phyloP scores from a whole-genome alignment of 2,329 filamentous ascomycete genomes.

The Diaporthe ampelina region DNA sequence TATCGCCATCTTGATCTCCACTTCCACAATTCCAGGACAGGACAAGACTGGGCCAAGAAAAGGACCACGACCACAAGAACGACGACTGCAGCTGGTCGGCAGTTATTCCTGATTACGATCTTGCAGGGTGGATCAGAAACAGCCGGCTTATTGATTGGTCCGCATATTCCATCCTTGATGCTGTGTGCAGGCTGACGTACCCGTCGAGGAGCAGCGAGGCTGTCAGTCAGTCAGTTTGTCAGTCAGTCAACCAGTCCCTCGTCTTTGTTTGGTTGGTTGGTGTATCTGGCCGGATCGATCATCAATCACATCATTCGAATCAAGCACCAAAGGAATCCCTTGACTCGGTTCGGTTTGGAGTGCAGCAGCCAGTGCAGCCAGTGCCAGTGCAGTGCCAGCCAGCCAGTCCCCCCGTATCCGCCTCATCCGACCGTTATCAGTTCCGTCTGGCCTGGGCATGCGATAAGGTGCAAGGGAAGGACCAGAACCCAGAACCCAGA shows the following conservation, averaged over 20 bases:
- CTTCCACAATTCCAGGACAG: background rate
- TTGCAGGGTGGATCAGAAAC: background rate
- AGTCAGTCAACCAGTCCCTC: too few relatives aligned
- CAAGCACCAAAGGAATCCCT: background rate
- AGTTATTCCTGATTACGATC: background rate
- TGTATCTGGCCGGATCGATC: slow-evolving; percentile 17
- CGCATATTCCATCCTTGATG: background rate
- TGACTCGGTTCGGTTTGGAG: background rate
- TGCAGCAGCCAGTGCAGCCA: background rate
- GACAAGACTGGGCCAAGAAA: background rate
- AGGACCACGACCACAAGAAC: background rate
- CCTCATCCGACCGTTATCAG: slow-evolving; percentile 29
- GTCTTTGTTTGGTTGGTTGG: slow-evolving; percentile 1
- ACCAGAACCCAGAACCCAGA: too few relatives aligned
- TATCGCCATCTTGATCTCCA: slow-evolving; percentile 25
- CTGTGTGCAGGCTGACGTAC: background rate
- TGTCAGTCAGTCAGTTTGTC: background rate
- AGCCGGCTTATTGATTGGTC: background rate
- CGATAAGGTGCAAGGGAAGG: slow-evolving; percentile 12
- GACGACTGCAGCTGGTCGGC: slow-evolving; percentile 1
- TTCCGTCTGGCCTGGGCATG: background rate
- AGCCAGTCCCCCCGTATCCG: background rate
- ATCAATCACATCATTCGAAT: background rate
- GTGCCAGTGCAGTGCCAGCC: background rate
- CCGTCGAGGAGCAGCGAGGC: slow-evolving; percentile 11